phyloP scores from a whole-genome alignment of 148 eudicot species.

The Euryodendron excelsum region DNA sequence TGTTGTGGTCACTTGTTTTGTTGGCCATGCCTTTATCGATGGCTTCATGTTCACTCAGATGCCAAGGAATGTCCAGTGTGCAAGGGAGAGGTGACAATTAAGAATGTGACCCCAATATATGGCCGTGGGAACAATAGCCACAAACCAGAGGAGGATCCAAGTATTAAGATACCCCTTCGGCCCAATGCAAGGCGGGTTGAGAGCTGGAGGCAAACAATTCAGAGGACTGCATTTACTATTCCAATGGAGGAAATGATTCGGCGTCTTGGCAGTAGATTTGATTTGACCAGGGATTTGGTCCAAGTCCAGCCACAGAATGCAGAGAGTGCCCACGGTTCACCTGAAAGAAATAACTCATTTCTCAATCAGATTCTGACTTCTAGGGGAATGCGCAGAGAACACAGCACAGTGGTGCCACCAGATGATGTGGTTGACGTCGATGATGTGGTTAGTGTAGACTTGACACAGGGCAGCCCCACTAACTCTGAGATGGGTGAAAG shows the following conservation, averaged over 20 bases:
- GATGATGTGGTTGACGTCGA: constrained; percentile 66
- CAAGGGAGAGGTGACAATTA: constrained; percentile 81
- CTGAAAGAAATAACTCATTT: constrained; percentile 48
- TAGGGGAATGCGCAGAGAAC: constrained; percentile 69
- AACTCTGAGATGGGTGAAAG: constrained; percentile 40
- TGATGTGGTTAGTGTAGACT: constrained; percentile 53
- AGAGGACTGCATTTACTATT: constrained; percentile 58
- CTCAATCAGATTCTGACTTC: constrained; percentile 62
- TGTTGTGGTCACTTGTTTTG: constrained; percentile 98
- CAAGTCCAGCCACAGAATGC: constrained; percentile 36
- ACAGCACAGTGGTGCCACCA: constrained; percentile 27
- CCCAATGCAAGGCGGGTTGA: constrained; percentile 75
- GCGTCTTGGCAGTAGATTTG: constrained; percentile 75
- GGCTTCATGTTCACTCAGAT: constrained; percentile 73
- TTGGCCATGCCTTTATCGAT: constrained; percentile 94
- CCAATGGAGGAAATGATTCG: constrained; percentile 93
- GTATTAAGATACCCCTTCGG: constrained; percentile 61
- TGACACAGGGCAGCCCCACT: constrained; percentile 35
- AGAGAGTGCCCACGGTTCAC: constrained; percentile 40
- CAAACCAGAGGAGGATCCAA: constrained; percentile 41
- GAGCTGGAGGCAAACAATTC: constrained; percentile 83
- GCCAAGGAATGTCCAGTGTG: constrained; percentile 96
- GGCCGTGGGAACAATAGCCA: constrained; percentile 57
- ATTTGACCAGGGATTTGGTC: constrained; percentile 49
- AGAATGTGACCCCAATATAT: constrained; percentile 80